Conservation (phyloP, 1,139 yeast species). For the Kazachstania sp. region DNA sequence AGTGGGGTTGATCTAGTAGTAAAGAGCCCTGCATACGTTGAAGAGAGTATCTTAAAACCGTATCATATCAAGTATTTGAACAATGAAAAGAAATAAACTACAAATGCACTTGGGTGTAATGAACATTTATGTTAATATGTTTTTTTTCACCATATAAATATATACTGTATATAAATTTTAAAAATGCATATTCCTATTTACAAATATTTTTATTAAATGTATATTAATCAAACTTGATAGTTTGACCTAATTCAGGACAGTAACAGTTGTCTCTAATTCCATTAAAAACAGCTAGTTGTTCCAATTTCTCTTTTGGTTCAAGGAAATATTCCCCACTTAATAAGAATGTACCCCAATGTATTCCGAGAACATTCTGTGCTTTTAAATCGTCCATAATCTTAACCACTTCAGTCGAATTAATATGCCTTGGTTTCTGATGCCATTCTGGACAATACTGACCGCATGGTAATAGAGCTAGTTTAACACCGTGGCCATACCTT, state of each 20-base stretch:
- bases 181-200: neutral
- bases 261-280: constrained; percentile 34
- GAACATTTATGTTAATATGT: neutral
- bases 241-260: constrained; percentile 48
- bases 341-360: constrained; percentile 94
- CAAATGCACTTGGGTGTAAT: neutral
- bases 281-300: constrained; percentile 31
- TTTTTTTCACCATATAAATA: neutral
- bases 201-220: neutral
- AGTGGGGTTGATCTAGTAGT: constrained; percentile 85
- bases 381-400: constrained; percentile 56
- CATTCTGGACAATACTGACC: constrained; percentile 94
- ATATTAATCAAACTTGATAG: constrained; percentile 33
- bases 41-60: constrained; percentile 39
- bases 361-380: constrained; percentile 64
- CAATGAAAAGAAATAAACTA: neutral
- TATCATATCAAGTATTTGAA: constrained; percentile 37
- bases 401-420: constrained; percentile 69
- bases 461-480: constrained; percentile 73
- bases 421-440: constrained; percentile 89
- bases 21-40: constrained; percentile 68
- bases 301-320: constrained; percentile 60
- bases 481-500: constrained; percentile 54
- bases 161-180: neutral
- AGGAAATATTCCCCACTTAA: constrained; percentile 78